These are phyloP conservation scores for Reticulascus tulasneorum DNA, from an alignment of 2,329 filamentous ascomycete species.

Conservation along the genomic window DNA sequence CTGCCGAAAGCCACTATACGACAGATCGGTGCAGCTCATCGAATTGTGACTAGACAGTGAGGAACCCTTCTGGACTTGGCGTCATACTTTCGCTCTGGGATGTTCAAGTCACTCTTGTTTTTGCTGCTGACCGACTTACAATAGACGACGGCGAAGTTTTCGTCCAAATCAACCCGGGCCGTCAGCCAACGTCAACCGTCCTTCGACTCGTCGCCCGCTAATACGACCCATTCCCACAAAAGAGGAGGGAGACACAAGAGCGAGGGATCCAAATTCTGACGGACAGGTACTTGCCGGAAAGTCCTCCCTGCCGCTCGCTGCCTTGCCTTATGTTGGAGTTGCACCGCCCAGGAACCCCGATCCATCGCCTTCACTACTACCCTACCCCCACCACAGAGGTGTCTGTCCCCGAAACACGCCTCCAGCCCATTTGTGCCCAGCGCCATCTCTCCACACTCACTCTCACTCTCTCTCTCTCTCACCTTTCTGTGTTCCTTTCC, in stretches of 20 bases:
- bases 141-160: too few species aligned
- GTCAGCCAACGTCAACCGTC: too few species aligned
- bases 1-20: not conserved
- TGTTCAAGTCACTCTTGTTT: too few species aligned
- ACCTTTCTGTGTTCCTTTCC: slow-evolving; percentile 3
- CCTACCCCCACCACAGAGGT: slow-evolving; percentile 5
- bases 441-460: slow-evolving; percentile 9
- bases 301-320: slow-evolving; percentile 3
- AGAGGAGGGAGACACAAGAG: not conserved
- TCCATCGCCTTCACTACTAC: not conserved
- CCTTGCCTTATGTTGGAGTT: not conserved
- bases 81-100: too few species aligned
- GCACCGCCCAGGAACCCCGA: not conserved
- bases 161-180: too few species aligned
- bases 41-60: slow-evolving; percentile 1
- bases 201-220: too few species aligned
- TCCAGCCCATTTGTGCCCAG: slow-evolving; percentile 13
- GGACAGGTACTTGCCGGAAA: slow-evolving; percentile 1
- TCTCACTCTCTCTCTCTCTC: slow-evolving; percentile 10
- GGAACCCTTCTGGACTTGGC: slow-evolving; percentile 4
- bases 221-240: not conserved
- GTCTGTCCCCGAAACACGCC: slow-evolving; percentile 12
- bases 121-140: too few species aligned
- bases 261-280: slow-evolving; percentile 4
- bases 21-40: not conserved